phyloP scores from a whole-genome alignment of 208 protist genomes.

The Novymonas esmeraldas region DNA sequence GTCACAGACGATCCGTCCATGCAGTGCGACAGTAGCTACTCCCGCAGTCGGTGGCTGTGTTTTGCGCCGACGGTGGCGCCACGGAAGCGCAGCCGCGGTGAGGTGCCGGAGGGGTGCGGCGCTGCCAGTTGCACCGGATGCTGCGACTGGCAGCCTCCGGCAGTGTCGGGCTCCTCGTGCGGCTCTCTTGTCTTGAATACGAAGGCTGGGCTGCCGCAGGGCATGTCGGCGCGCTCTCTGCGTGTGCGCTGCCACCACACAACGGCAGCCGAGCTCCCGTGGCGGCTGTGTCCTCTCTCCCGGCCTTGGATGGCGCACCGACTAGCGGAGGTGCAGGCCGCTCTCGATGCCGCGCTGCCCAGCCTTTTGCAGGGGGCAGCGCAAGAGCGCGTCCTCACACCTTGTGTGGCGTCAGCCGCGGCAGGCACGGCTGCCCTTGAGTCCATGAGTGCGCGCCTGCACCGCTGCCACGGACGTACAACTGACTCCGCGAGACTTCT shows the following conservation, averaged over 20 bases:
- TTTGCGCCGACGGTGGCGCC: neutral
- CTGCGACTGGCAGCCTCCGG: neutral
- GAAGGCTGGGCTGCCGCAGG: slow-evolving; percentile 72
- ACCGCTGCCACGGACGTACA: neutral
- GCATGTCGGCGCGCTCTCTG: slow-evolving; percentile 33
- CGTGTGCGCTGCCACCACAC: neutral
- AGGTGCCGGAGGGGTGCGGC: neutral
- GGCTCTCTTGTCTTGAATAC: slow-evolving; percentile 58
- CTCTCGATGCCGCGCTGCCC: neutral
- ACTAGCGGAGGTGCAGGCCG: slow-evolving; percentile 5
- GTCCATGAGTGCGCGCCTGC: slow-evolving; percentile 5
- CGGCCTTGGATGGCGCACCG: slow-evolving; percentile 56
- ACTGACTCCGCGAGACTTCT: slow-evolving; percentile 1
- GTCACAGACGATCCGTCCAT: neutral
- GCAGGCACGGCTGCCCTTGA: neutral
- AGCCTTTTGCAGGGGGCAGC: no score
- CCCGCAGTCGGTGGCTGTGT: slow-evolving; percentile 32
- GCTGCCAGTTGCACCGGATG: neutral
- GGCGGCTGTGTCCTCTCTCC: slow-evolving; percentile 50
- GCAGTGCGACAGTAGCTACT: slow-evolving; percentile 33
- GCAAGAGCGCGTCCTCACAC: no score
- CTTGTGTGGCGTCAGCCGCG: no score
- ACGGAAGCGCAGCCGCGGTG: slow-evolving; percentile 8
- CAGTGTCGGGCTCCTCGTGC: slow-evolving; percentile 2
- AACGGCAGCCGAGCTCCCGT: neutral